Percentiles rank a stretch among this genome's conserved stretches.
phyloP scores from a whole-genome alignment of 306 rosid species.

The Vigna trinervia region DNA sequence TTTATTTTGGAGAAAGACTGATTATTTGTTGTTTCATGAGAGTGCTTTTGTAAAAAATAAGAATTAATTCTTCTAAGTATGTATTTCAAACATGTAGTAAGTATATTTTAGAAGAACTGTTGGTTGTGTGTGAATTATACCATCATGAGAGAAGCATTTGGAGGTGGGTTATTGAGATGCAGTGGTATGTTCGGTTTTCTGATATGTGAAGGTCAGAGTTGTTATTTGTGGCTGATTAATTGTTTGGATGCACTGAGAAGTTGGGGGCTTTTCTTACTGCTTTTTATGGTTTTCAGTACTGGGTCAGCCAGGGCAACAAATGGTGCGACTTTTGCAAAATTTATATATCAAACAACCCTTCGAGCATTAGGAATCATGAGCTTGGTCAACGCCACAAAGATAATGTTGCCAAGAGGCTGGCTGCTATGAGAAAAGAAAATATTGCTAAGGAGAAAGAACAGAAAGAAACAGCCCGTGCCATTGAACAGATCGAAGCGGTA shows the following conservation, averaged over 20 bases:
- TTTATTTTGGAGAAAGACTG: neutral
- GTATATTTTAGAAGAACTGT: neutral
- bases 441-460: slow-evolving; percentile 89
- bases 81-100: neutral
- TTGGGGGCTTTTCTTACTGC: slow-evolving; percentile 2
- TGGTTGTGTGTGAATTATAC: neutral
- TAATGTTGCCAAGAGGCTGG: slow-evolving; percentile 81
- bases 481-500: slow-evolving; percentile 92
- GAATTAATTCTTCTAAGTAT: neutral
- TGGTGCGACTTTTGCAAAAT: slow-evolving; percentile 99
- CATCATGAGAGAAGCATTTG: neutral
- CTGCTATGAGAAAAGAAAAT: slow-evolving; percentile 83
- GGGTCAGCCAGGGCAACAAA: slow-evolving; percentile 99
- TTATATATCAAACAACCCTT: slow-evolving; percentile 82
- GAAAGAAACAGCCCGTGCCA: slow-evolving; percentile 68
- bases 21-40: neutral
- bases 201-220: neutral
- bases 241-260: neutral
- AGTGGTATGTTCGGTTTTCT: neutral
- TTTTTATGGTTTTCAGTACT: slow-evolving; percentile 62
- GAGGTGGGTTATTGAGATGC: slow-evolving; percentile 16
- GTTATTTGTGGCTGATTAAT: slow-evolving; percentile 5
- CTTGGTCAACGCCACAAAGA: slow-evolving; percentile 95
- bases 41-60: neutral
- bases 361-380: slow-evolving; percentile 90